Conservation (phyloP, 2,329 filamentous ascomycete species). For the Cytospora schulzeri region DNA sequence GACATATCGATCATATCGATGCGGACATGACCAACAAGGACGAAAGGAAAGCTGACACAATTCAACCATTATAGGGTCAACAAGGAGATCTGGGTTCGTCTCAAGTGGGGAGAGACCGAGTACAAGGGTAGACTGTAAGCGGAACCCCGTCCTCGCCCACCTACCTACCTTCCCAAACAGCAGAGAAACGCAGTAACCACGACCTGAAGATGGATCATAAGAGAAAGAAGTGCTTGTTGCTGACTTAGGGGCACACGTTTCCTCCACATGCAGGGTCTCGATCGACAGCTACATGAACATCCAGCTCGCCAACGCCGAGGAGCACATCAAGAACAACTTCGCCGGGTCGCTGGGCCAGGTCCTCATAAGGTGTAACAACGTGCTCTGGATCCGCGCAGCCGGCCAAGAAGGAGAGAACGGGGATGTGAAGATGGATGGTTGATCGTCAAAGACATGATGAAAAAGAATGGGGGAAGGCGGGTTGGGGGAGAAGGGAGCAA, state of each 20-base stretch:
- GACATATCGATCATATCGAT: no score
- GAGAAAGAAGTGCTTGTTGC: background rate
- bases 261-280: conserved; percentile 54
- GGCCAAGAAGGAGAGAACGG: conserved; percentile 51
- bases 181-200: background rate
- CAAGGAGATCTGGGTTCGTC: conserved; percentile 84
- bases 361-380: conserved; percentile 89
- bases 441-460: conserved; percentile 17
- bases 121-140: conserved; percentile 80
- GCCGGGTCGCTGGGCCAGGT: conserved; percentile 87
- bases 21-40: background rate
- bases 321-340: conserved; percentile 86
- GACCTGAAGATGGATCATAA: background rate
- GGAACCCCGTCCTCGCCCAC: background rate
- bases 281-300: conserved; percentile 99
- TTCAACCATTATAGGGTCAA: conserved; percentile 64
- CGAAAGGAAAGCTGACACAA: background rate
- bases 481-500: background rate
- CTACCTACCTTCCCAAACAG: no score
- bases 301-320: conserved; percentile 85
- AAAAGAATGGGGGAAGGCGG: background rate
- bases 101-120: conserved; percentile 98
- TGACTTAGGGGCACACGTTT: background rate
- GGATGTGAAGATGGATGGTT: conserved; percentile 63
- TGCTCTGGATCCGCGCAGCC: conserved; percentile 82